Evolutionary conservation across 2,329 filamentous ascomycete genomes (phyloP).

Genomic region (Clonostachys rosea): DNA sequence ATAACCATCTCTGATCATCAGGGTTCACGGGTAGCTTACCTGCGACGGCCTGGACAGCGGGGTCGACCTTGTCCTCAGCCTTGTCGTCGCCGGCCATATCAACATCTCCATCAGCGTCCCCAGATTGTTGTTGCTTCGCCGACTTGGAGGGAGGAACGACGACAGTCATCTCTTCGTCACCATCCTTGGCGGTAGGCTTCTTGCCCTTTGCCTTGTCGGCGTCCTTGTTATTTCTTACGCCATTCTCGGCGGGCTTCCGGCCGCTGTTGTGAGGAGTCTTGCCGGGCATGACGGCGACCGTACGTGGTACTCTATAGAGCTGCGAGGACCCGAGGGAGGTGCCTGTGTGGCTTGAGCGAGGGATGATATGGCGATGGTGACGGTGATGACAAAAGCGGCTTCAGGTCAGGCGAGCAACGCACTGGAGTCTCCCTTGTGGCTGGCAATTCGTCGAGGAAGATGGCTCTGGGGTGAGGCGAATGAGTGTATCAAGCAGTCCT

Average conservation of each 20-base stretch:
- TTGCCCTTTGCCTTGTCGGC: constrained; percentile 63
- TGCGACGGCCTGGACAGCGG: constrained; percentile 53
- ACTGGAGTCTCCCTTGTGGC: too few species aligned
- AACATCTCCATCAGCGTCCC: constrained; percentile 66
- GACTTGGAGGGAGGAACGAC: constrained; percentile 71
- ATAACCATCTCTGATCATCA: not conserved
- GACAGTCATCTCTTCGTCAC: constrained; percentile 76
- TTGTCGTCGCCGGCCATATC: constrained; percentile 61
- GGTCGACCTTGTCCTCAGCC: constrained; percentile 55
- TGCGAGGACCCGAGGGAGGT: constrained; percentile 1
- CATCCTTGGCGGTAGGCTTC: constrained; percentile 55
- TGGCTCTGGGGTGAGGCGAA: too few species aligned
- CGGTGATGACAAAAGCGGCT: constrained; percentile 12
- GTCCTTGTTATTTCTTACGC: constrained; percentile 64
- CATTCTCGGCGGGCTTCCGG: constrained; percentile 65
- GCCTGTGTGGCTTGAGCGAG: not conserved
- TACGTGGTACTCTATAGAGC: not conserved
- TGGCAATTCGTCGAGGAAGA: too few species aligned
- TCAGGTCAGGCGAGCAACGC: not conserved
- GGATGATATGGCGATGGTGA: not conserved
- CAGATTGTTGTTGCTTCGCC: constrained; percentile 42
- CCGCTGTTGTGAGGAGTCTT: constrained; percentile 71
- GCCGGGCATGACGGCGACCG: constrained; percentile 54
- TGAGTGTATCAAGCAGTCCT: too few species aligned
- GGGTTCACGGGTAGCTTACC: constrained; percentile 34